Conservation (phyloP, 73 alveolate genomes). For the Effrenium voratum region DNA sequence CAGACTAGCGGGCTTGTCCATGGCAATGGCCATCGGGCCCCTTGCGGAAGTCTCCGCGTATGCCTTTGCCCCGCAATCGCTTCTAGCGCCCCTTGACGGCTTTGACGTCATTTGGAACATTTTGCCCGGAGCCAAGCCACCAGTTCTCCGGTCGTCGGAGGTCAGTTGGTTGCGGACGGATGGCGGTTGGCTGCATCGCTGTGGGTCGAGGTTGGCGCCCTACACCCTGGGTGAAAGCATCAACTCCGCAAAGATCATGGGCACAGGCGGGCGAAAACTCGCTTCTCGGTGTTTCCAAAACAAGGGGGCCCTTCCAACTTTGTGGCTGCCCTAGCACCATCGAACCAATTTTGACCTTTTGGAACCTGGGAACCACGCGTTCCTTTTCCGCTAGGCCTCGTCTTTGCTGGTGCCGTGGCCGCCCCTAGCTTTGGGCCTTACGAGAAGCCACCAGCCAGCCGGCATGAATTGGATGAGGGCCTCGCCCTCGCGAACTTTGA, state of each 20-base stretch:
- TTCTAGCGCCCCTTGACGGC: slow-evolving; percentile 77
- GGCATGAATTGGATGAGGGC: neutral
- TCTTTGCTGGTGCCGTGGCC: slow-evolving; percentile 75
- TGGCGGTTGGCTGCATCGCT: neutral
- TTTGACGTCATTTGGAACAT: slow-evolving; percentile 90
- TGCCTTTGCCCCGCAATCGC: slow-evolving; percentile 91
- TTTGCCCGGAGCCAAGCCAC: neutral
- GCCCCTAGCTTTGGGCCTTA: slow-evolving; percentile 85
- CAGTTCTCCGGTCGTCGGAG: neutral
- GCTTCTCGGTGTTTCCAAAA: too few species aligned
- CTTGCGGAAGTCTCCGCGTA: slow-evolving; percentile 84
- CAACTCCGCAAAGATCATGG: slow-evolving; percentile 44
- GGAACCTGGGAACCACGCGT: neutral
- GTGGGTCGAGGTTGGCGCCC: slow-evolving; percentile 63
- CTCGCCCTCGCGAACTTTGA: too few species aligned
- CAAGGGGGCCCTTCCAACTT: too few species aligned
- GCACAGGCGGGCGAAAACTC: slow-evolving; percentile 23
- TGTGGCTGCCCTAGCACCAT: neutral
- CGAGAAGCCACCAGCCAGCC: slow-evolving; percentile 55
- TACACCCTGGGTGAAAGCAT: slow-evolving; percentile 79
- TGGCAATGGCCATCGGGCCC: slow-evolving; percentile 93
- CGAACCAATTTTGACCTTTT: neutral
- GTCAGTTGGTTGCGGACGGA: neutral
- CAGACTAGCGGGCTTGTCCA: slow-evolving; percentile 30
- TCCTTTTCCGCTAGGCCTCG: slow-evolving; percentile 29